Conservation (phyloP, 345 rosid genomes). For the Salix udensis region DNA sequence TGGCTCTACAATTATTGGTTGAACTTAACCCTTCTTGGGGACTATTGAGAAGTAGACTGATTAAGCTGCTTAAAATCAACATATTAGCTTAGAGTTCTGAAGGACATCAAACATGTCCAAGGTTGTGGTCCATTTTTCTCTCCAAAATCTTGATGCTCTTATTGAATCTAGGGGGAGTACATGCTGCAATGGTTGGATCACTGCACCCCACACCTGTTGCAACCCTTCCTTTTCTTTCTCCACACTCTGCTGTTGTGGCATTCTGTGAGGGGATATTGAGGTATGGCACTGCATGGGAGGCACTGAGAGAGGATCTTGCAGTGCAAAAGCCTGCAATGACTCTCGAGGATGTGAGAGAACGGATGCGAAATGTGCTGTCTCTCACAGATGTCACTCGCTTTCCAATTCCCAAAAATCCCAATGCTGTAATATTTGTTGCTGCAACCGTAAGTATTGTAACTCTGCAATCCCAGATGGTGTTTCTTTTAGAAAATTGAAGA, state of each 20-base stretch:
- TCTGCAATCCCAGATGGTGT: slow-evolving; percentile 1
- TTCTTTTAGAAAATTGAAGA: slow-evolving; percentile 1
- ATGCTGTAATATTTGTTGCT: slow-evolving; percentile 85
- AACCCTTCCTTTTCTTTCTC: slow-evolving; percentile 93
- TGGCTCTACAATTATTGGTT: neutral
- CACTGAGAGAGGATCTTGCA: slow-evolving; percentile 84
- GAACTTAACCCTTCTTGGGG: neutral
- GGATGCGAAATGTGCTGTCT: slow-evolving; percentile 87
- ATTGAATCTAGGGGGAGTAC: slow-evolving; percentile 75
- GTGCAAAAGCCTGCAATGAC: slow-evolving; percentile 66
- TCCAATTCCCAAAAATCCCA: slow-evolving; percentile 79
- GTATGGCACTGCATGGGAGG: slow-evolving; percentile 99
- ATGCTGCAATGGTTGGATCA: slow-evolving; percentile 99
- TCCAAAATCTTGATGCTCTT: slow-evolving; percentile 21
- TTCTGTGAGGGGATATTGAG: slow-evolving; percentile 94
- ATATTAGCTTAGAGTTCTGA: neutral
- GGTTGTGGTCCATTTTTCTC: neutral
- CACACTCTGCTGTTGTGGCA: slow-evolving; percentile 98
- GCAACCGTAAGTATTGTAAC: slow-evolving; percentile 79
- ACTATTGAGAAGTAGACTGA: neutral
- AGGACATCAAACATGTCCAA: neutral
- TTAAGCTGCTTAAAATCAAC: neutral
- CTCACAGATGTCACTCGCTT: slow-evolving; percentile 99
- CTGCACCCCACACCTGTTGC: slow-evolving; percentile 96
- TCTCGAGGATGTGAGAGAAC: slow-evolving; percentile 86